Evolutionary conservation across 768 basidiomycete genomes (phyloP), one percentile per base, ranked within the genome.

Genomic region (Tephrocybe rancida): DNA sequence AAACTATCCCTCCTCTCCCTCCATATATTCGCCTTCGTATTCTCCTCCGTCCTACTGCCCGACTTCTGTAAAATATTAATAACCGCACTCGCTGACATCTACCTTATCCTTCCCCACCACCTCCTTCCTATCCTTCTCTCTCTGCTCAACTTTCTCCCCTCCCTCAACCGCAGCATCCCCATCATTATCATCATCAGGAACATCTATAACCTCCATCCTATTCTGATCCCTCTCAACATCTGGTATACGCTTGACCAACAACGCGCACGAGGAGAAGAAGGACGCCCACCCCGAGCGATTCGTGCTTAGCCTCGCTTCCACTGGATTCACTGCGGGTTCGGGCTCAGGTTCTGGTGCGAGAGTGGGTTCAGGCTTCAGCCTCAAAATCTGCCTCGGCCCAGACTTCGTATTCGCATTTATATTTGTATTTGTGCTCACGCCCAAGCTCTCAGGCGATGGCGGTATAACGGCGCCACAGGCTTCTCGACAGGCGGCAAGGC

Each of bases 151-250:
- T n/a, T n/a, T n/a, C n/a, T n/a, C n/a, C n/a, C n/a, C n/a, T n/a
- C n/a, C n/a, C n/a, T n/a, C n/a, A n/a, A n/a, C n/a, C n/a, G n/a
- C n/a, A n/a, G n/a, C n/a, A n/a, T n/a, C 44, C 1, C 25, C 16
- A 14, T 47, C 38, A 9, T 52, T 35, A 22, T 68, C 76, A 3
- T 79, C 80, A 42, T 82, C 83, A 52, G 88, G 88, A 26, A 93
- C 70, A 44, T 87, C 81, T 90, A 92, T 93, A 3, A 92, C 80
- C 67, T 93, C 92, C 74, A 85, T 81, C 18, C 82, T 84, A 61
- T 81, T 74, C 59, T 81, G 81, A 48, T 85, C 86, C 25, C 71
- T 67, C 59, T 68, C 64, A 32, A 67, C 66, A 8, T 58, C 61
- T 3, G 81, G 73, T 48, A 90, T 72, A 6, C 73, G 71, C 67